Evolutionary conservation across 257 asterid species (phyloP).

Genomic region (Parsonsia alboflavescens): DNA sequence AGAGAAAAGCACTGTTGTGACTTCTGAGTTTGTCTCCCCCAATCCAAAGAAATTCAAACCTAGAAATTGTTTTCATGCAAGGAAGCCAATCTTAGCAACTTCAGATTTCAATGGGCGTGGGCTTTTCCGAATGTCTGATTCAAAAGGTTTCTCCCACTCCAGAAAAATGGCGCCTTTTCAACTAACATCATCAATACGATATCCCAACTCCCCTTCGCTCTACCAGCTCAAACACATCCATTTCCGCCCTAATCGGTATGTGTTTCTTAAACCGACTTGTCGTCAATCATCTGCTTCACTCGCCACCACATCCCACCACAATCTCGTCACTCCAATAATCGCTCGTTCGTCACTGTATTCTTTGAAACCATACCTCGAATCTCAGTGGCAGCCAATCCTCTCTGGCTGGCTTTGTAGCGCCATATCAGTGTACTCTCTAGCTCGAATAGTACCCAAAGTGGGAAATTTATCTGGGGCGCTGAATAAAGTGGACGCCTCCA

Average conservation of each 20-base stretch:
- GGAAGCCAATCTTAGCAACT: not conserved
- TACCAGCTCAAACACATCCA: not conserved
- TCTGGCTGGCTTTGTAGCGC: conserved; percentile 75
- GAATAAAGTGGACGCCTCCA: conserved; percentile 23
- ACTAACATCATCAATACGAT: not conserved
- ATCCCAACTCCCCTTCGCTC: conserved; percentile 7
- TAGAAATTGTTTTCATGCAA: too few species aligned
- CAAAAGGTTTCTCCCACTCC: not conserved
- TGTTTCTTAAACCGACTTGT: not conserved
- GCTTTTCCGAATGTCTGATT: not conserved
- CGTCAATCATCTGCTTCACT: conserved; percentile 22
- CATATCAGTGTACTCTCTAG: conserved; percentile 71
- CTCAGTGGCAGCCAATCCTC: conserved; percentile 70
- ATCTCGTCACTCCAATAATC: conserved; percentile 20
- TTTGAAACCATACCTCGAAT: conserved; percentile 58
- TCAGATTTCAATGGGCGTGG: not conserved
- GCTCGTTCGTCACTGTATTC: conserved; percentile 28
- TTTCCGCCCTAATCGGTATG: not conserved
- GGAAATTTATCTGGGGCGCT: conserved; percentile 47
- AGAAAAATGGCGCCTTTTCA: conserved; percentile 5
- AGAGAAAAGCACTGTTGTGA: too few species aligned
- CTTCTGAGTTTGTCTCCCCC: too few species aligned
- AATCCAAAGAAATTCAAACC: too few species aligned
- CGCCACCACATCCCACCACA: conserved; percentile 15
- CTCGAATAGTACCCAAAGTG: conserved; percentile 62